Evolutionary conservation across 306 rosid species (phyloP).

Genomic region (Vigna reflexopilosa): DNA sequence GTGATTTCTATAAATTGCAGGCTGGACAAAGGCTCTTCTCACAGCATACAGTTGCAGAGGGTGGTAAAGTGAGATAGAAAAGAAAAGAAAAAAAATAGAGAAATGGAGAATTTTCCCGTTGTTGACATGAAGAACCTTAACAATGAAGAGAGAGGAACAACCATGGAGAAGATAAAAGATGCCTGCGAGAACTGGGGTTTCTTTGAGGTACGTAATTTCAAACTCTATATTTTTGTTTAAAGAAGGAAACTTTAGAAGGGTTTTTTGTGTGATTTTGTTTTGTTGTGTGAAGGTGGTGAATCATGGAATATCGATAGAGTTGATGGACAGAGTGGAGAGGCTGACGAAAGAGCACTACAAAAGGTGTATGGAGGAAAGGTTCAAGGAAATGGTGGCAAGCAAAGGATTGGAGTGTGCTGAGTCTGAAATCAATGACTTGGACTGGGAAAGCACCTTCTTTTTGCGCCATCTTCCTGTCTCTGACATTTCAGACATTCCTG

Average conservation of each 20-base stretch:
- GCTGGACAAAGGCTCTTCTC: background rate
- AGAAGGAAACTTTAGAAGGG: background rate
- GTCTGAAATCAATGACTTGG: constrained; percentile 66
- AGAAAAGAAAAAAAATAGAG: constrained; percentile 5
- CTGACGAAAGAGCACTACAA: constrained; percentile 81
- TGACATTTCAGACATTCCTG: constrained; percentile 71
- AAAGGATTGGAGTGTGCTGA: constrained; percentile 63
- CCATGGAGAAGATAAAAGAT: constrained; percentile 66
- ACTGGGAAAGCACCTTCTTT: constrained; percentile 92
- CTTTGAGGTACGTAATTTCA: constrained; percentile 70
- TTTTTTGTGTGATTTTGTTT: background rate
- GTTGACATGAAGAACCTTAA: constrained; percentile 73
- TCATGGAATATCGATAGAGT: constrained; percentile 74
- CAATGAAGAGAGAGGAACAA: constrained; percentile 56
- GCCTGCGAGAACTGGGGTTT: constrained; percentile 93
- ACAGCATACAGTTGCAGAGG: constrained; percentile 15
- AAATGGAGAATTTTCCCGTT: constrained; percentile 67
- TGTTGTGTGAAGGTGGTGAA: constrained; percentile 60
- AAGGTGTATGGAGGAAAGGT: constrained; percentile 74
- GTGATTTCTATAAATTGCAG: constrained; percentile 60
- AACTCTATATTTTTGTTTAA: background rate
- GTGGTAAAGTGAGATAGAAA: constrained; percentile 24
- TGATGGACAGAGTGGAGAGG: constrained; percentile 79
- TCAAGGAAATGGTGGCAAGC: constrained; percentile 72
- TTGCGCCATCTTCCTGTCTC: constrained; percentile 83